Evolutionary conservation across 2,329 filamentous ascomycete genomes (phyloP).

Genomic region (Fusarium mundagurra): DNA sequence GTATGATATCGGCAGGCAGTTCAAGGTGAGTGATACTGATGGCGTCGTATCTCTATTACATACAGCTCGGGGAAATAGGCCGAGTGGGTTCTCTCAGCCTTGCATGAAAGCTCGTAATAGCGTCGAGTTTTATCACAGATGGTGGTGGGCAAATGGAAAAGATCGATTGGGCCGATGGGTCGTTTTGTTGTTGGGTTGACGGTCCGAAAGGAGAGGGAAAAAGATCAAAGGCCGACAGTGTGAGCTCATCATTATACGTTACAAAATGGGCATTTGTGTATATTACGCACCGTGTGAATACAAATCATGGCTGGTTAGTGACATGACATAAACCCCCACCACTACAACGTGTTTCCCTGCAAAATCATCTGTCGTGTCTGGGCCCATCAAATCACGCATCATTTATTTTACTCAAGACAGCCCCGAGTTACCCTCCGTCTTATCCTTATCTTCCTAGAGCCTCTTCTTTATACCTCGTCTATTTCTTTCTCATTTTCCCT

Average conservation of each 20-base stretch:
- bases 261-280: fast-evolving
- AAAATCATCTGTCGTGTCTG: conserved; percentile 34
- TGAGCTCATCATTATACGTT: conserved; percentile 24
- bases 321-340: conserved; percentile 43
- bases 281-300: conserved; percentile 9
- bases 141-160: conserved; percentile 29
- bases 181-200: conserved; percentile 35
- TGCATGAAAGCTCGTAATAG: conserved; percentile 32
- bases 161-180: conserved; percentile 39
- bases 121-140: conserved; percentile 23
- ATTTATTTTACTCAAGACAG: conserved; percentile 35
- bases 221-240: conserved; percentile 2
- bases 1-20: conserved; percentile 10
- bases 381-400: conserved; percentile 47
- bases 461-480: conserved; percentile 26
- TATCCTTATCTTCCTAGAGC: conserved; percentile 28
- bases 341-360: conserved; percentile 41
- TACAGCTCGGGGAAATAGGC: conserved; percentile 25
- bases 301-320: conserved; percentile 19
- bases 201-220: conserved; percentile 31
- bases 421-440: conserved; percentile 31
- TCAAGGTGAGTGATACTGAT: not conserved
- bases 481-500: conserved; percentile 13
- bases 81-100: conserved; percentile 35
- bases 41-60: not conserved